Conservation (phyloP, 1,139 yeast species). For the Saccharomycopsis hybrid region DNA sequence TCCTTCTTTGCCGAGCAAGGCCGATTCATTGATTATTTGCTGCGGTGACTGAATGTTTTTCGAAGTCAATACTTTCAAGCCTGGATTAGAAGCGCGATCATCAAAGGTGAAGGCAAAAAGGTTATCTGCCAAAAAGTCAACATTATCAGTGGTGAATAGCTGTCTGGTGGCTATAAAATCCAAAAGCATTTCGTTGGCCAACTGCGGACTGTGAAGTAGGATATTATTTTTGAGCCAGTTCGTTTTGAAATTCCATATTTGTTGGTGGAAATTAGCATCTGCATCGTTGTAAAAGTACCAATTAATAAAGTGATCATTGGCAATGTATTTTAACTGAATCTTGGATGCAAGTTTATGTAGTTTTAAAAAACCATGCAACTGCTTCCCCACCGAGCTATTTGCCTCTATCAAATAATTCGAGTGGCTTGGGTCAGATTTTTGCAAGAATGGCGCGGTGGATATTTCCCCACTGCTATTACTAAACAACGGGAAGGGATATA, state of each 20-base stretch:
- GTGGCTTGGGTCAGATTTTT: constrained; percentile 27
- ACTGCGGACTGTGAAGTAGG: constrained; percentile 30
- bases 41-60: constrained; percentile 28
- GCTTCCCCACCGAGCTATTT: constrained; percentile 34
- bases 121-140: constrained; percentile 31
- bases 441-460: constrained; percentile 21
- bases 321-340: constrained; percentile 37
- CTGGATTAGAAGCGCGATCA: constrained; percentile 58
- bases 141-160: constrained; percentile 29
- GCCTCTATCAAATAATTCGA: constrained; percentile 55
- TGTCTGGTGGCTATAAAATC: constrained; percentile 32
- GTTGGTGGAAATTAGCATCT: constrained; percentile 24
- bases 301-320: constrained; percentile 30
- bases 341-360: constrained; percentile 60
- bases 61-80: constrained; percentile 56
- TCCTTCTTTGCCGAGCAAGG: no score
- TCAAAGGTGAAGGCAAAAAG: constrained; percentile 36
- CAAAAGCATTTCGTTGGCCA: constrained; percentile 28
- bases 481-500: constrained; percentile 57
- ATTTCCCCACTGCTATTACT: constrained; percentile 22
- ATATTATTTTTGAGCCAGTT: constrained; percentile 27
- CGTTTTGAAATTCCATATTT: constrained; percentile 25
- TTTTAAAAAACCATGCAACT: constrained; percentile 21
- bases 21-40: constrained; percentile 25
- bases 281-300: constrained; percentile 53